Evolutionary conservation across 768 basidiomycete genomes (phyloP).

Genomic region (Panellus pusillus): DNA sequence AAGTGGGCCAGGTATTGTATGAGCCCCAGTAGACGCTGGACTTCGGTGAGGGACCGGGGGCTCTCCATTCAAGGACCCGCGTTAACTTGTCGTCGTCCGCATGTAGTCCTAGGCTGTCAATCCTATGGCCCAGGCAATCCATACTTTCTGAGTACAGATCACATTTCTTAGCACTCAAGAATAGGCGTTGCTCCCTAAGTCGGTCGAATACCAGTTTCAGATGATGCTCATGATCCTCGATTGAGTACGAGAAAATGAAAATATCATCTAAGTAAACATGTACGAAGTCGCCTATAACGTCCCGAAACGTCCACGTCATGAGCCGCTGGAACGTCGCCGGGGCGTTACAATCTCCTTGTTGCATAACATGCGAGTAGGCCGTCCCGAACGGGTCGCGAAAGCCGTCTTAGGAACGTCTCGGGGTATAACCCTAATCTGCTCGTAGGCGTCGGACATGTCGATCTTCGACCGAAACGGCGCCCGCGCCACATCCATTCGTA

Average conservation of each 20-base stretch:
- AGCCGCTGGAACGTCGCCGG: conserved; percentile 31
- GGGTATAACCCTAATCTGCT: conserved; percentile 29
- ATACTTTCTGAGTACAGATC: conserved; percentile 25
- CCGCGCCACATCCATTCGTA: conserved; percentile 28
- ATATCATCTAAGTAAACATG: conserved; percentile 40
- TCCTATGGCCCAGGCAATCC: conserved; percentile 34
- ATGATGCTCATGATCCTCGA: conserved; percentile 33
- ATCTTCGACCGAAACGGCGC: conserved; percentile 31
- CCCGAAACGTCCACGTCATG: conserved; percentile 31
- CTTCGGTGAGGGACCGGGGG: conserved; percentile 26
- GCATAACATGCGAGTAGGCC: conserved; percentile 37
- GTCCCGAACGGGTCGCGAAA: conserved; percentile 43
- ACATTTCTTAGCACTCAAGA: conserved; percentile 28
- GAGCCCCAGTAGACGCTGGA: conserved; percentile 33
- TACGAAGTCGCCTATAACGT: conserved; percentile 29
- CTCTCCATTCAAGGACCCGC: conserved; percentile 28
- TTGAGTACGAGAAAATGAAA: conserved; percentile 31
- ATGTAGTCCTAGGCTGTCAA: conserved; percentile 32
- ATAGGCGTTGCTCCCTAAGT: conserved; percentile 26
- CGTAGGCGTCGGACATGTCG: conserved; percentile 34
- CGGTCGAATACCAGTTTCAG: conserved; percentile 26
- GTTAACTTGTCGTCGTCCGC: conserved; percentile 32
- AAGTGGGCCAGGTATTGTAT: conserved; percentile 35
- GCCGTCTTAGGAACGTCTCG: conserved; percentile 27
- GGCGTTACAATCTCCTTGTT: conserved; percentile 32